Base-by-base conservation (phyloP, 139 green algal species). In the Ostreobium quekettii region DNA sequence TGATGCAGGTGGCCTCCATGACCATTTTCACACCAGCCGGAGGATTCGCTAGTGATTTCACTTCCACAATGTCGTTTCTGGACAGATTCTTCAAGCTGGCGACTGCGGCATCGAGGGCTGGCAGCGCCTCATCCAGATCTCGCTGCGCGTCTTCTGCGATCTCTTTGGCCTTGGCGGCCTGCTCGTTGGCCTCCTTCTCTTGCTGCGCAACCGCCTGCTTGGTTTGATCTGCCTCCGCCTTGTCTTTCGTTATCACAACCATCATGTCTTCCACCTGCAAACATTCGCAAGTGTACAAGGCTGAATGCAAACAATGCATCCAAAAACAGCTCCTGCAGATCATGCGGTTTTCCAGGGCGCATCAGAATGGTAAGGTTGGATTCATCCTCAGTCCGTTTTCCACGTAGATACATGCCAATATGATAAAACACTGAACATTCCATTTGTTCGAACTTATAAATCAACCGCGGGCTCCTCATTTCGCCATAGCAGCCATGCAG, bases 201-300 rank as follows among this genome's bases (percentile, higher is more conserved):
- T 71, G 77, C 70, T 86, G 65, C 67, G 74, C 48, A 47, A 89
- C 84, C 31, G 60, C 15, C 68, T 69, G 61, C 71, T 86, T 85
- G 26, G 85, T 91, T 71, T 80, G 70, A 60, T 87, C 82, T 46
- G 83, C 85, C 69, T 88, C 81, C 46, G 58, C 66, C 76, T 87
- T 90, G 80, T 91, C 85, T 47, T 76, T 73, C 0, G 70, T 80
- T 74, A 91, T 91, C 39, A 84, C 74, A 37, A 87, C 77, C 83
- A 93, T 90, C 83, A 93, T 90, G 38, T 83, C 76, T 48, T 90
- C 85, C 71, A 90, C 86, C 73, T 92, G n/a, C n/a, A n/a, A n/a
- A n/a, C n/a, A n/a, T n/a, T n/a, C n/a, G n/a, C n/a, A n/a, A n/a
- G n/a, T n/a, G n/a, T n/a, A n/a, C n/a, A n/a, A n/a, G n/a, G n/a